Conservation (phyloP, 2,329 filamentous ascomycete species). For the Peltaster fructicola region DNA sequence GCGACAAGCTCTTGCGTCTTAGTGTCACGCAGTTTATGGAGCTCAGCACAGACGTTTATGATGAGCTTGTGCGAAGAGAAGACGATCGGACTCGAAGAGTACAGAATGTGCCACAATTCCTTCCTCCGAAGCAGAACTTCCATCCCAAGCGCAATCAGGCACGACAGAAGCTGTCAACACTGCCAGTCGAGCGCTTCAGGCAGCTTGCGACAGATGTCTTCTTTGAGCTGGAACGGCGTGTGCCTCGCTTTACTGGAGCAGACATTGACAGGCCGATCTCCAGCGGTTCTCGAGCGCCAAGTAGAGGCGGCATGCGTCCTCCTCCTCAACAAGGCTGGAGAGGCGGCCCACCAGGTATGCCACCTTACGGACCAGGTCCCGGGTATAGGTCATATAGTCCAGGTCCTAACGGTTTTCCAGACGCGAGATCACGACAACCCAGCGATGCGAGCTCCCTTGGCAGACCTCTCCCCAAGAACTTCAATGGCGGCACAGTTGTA, state of each 20-base stretch:
- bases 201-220: conserved; percentile 93
- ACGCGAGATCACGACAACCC: conserved; percentile 24
- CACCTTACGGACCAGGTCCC: conserved; percentile 8
- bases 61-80: conserved; percentile 80
- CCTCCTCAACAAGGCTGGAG: conserved; percentile 16
- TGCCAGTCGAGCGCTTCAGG: conserved; percentile 71
- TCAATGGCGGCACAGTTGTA: conserved; percentile 89
- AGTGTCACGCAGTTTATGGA: conserved; percentile 92
- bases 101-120: conserved; percentile 46
- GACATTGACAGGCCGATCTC: conserved; percentile 48
- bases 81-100: conserved; percentile 33
- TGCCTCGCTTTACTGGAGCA: conserved; percentile 57
- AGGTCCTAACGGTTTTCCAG: conserved; percentile 37
- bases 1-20: conserved; percentile 81
- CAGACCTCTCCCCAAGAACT: conserved; percentile 68
- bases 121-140: conserved; percentile 74
- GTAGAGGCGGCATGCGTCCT: conserved; percentile 19
- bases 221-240: conserved; percentile 79
- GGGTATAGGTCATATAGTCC: conserved; percentile 22
- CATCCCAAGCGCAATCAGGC: conserved; percentile 96
- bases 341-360: conserved; percentile 11
- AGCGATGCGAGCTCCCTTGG: conserved; percentile 28
- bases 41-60: conserved; percentile 91
- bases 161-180: conserved; percentile 81
- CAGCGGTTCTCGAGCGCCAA: conserved; percentile 11